Evolutionary conservation across 352 stramenopile genomes (phyloP), one percentile per base, ranked within the genome.

Genomic region (Globisporangium camurandrum): DNA sequence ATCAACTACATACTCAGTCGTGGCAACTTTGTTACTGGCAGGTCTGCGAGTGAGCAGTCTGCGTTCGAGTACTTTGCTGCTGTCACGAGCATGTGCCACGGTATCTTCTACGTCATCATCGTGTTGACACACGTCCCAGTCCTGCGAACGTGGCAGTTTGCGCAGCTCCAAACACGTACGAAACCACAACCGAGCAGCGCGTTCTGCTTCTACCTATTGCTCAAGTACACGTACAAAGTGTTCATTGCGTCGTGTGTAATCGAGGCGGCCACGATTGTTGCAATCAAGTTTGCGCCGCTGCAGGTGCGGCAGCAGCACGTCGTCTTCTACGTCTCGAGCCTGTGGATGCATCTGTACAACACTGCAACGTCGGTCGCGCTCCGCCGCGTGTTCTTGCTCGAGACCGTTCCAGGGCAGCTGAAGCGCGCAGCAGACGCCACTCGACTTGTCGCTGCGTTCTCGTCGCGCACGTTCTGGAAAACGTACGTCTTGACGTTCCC

Each of bases 121-220:
- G 43, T 60, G 27, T 12, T 61, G 3, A 20, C 54, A 1, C 52
- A 71, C 4, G 22, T 59, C 33, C 54, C 61, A 1, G 42, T 49
- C 1, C n/a, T 69, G 4, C 56, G 46, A 43, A 49, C 53, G 0
- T 49, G 64, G 24, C 37, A 52, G 5, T 45, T 65, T 33, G 26
- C 56, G 4, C 11, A 42, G 5, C 28, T 33, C 23, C 54, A 54
- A 38, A 36, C 60, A 8, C 26, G 24, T n/a, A 23, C 8, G n/a
- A 39, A 16, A 3, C 26, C 26, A 10, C 51, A 43, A 45, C 51
- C 41, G 3, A 49, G 34, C 26, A 19, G 30, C 2, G 38, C 46
- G 23, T 50, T 60, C 16, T 60, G 54, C 31, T 8, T 55, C 27
- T 24, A 28, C 22, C 10, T 27, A 52, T 3, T 46, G 59, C 48